Base-by-base conservation (phyloP, 306 rosid species). In the Citrullus mucosospermus region DNA sequence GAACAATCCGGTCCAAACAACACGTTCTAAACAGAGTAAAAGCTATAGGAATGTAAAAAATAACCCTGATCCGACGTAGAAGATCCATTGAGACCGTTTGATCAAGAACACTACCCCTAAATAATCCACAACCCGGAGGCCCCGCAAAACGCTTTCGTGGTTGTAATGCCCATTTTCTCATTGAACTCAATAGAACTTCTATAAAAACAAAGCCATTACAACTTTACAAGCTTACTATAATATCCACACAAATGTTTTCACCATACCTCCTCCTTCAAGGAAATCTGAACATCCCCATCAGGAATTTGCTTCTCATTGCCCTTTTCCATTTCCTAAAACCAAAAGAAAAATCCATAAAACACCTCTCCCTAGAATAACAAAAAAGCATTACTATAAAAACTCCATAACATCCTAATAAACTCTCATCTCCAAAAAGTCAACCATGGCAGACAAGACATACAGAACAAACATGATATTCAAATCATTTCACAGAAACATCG, bases 201-300 rank as follows among this genome's bases (percentile, higher is more conserved):
- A 68, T 17, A n/a, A 61, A 43, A n/a, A 43, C 32, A 69, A 6
- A 69, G 4, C 20, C 76, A 69, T 6, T 69, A 69, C 57, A 48
- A 48, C 54, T 48, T 48, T 48, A 51, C 75, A 41, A 39, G 53
- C 74, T 17, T 36, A 8, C 6, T 43, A 68, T 6, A 68, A 18
- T 11, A 41, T 41, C 46, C n/a, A 44, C 36, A 44, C 38, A 69
- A 22, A 16, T 5, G n/a, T 12, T 44, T 66, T 66, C 51, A 46
- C 22, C 43, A 44, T 87, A 92, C 96, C 97, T 92, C 97, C 78
- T 83, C 87, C 70, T 87, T 87, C 87, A 92, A 88, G 77, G 95
- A 92, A 82, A 79, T 83, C 76, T 92, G 87, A 84, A 79, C 86
- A 79, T 88, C 81, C 66, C 84, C 79, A 53, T 80, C 80, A 43